Evolutionary conservation across 129 eudicot genomes (phyloP).

Genomic region (Artemisia annua): DNA sequence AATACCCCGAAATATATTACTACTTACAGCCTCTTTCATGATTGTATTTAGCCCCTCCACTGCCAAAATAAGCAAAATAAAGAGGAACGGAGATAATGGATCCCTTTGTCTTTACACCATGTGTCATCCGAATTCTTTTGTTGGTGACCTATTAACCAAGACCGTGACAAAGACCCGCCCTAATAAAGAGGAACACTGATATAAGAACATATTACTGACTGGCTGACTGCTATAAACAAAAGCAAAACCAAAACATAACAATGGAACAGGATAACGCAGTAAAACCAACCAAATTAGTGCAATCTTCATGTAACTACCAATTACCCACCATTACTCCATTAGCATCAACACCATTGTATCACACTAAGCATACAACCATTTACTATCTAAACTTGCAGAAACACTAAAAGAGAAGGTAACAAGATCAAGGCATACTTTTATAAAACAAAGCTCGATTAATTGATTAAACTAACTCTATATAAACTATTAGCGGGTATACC

Average conservation of each 20-base stretch:
- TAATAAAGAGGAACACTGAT: too few relatives aligned
- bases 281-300: too few relatives aligned
- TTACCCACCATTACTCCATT: too few relatives aligned
- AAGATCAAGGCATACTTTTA: not conserved
- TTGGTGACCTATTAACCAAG: not conserved
- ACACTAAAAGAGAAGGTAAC: not conserved
- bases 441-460: conserved; percentile 12
- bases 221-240: too few relatives aligned
- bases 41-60: too few relatives aligned
- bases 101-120: not conserved
- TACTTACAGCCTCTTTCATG: too few relatives aligned
- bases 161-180: not conserved
- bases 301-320: too few relatives aligned
- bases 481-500: conserved; percentile 24
- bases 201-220: too few relatives aligned
- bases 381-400: not conserved
- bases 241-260: too few relatives aligned
- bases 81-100: not conserved
- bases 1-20: too few relatives aligned
- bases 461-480: conserved; percentile 35
- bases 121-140: not conserved
- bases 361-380: not conserved
- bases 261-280: too few relatives aligned
- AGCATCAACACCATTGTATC: too few relatives aligned
- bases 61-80: not conserved